Conservation (phyloP, 2,329 filamentous ascomycete species). For the Alternaria ventricosa region DNA sequence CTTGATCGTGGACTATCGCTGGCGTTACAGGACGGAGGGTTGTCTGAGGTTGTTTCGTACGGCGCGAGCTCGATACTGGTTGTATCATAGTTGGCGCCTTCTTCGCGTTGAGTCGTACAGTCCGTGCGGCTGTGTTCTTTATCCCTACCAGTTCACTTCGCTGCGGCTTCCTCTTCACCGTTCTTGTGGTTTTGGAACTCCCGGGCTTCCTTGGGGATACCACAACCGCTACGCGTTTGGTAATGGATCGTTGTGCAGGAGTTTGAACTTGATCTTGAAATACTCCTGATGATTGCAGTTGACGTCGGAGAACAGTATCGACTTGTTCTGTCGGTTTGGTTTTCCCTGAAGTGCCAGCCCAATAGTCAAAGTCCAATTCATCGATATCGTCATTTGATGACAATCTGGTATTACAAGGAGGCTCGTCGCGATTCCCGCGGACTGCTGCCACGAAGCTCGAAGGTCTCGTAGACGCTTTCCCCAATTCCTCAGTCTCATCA, state of each 20-base stretch:
- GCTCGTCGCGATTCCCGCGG: no score
- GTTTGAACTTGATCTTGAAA: neutral
- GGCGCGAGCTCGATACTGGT: neutral
- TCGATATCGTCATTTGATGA: neutral
- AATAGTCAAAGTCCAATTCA: neutral
- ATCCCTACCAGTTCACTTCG: no score
- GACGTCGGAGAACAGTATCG: neutral
- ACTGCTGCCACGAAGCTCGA: neutral
- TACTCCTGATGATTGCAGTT: neutral
- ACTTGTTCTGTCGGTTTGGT: neutral
- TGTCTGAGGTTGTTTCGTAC: neutral
- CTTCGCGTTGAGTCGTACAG: neutral
- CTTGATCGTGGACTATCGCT: no score
- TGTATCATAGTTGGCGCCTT: neutral
- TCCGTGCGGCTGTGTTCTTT: no score
- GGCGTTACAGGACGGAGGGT: no score
- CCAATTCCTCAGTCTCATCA: neutral
- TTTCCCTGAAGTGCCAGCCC: no score
- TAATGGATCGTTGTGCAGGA: neutral
- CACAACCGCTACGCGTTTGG: neutral
- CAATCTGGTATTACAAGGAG: no score
- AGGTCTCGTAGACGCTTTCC: neutral
- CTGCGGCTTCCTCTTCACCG: neutral
- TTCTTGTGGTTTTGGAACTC: neutral
- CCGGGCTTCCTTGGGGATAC: neutral